Evolutionary conservation across 1,284 basidiomycete genomes (phyloP).

Genomic region (Moesziomyces globuligerus): DNA sequence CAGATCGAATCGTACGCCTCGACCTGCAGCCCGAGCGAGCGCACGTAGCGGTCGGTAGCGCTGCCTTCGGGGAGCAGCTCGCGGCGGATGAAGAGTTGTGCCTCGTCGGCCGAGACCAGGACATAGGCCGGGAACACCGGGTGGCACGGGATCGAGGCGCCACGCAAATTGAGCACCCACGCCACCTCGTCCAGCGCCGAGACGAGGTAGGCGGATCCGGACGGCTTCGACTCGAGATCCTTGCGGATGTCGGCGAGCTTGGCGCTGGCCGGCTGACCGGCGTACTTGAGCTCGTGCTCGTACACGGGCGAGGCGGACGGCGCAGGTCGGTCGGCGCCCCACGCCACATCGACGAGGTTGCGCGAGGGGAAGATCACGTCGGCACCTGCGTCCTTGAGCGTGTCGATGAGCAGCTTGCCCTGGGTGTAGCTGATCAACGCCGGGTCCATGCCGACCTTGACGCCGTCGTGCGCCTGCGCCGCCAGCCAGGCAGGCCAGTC

Average conservation of each 20-base stretch:
- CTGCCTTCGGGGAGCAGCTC: conserved; percentile 38
- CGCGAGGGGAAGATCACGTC: conserved; percentile 72
- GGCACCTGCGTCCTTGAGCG: conserved; percentile 14
- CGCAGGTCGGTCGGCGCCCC: conserved; percentile 75
- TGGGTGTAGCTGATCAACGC: conserved; percentile 81
- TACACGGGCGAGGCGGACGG: conserved; percentile 79
- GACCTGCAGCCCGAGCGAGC: conserved; percentile 34
- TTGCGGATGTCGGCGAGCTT: conserved; percentile 61
- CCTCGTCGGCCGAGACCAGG: conserved; percentile 27
- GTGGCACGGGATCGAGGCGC: conserved; percentile 59
- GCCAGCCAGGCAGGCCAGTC: conserved; percentile 70
- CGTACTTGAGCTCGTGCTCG: conserved; percentile 78
- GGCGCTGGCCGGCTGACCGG: conserved; percentile 71
- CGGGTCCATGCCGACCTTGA: conserved; percentile 85
- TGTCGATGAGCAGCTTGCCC: conserved; percentile 67
- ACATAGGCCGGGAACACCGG: conserved; percentile 64
- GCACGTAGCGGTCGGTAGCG: conserved; percentile 37
- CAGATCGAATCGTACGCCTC: conserved; percentile 48
- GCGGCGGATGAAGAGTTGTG: conserved; percentile 50
- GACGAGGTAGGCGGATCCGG: conserved; percentile 50
- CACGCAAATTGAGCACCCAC: conserved; percentile 63
- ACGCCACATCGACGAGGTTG: conserved; percentile 87
- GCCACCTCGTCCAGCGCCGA: conserved; percentile 62
- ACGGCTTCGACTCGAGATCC: conserved; percentile 33
- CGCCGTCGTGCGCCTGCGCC: conserved; percentile 69